Evolutionary conservation across 306 rosid species (phyloP), one percentile per base, ranked within the genome.

Genomic region (Quercus bicolor): DNA sequence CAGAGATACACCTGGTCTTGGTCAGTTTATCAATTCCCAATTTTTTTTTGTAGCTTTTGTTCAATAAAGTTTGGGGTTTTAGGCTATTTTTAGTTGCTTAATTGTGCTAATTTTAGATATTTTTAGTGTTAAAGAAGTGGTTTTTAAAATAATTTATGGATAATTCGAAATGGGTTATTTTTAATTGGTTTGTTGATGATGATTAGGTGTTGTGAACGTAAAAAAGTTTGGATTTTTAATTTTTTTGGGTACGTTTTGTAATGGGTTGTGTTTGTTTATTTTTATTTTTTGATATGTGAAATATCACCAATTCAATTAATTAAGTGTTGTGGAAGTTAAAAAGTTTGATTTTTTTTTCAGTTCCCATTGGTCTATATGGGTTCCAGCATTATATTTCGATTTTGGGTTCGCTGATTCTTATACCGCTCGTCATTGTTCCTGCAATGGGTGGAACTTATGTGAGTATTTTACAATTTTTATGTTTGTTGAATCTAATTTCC

Each of bases 391-490:
- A 85, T 74, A 45, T 93, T 75, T 93, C 99, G 9, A 90, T 91
- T 31, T 69, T 96, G 86, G 99, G 97, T 79, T 96, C 99, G 29
- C 75, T 96, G 87, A 79, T 96, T 89, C 96, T 96, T 33, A 79
- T 90, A 70, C 99, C 99, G 29, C 98, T 96, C 52, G 93, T 93
- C 68, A 89, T 93, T 31, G 99, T 90, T 82, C 98, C 99, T 12
- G 98, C 99, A n/a, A 96, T 96, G 99, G 99, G 99, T 83, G 99
- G 99, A 75, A 83, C 88, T 85, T 81, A 88, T 37, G 99, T 96
- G 87, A 93, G 99, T 90, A 76, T 18, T 70, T 76, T 70, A 21
- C 23, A 57, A n/a, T n/a, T 19, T 51, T 19, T 82, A 26, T 5
- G 56, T 65, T 75, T 13, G 1, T n/a, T 6, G 1, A 33, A 23